These are phyloP conservation scores for Ustulina deusta DNA, from an alignment of 2,329 filamentous ascomycete species.

Conservation along the genomic window DNA sequence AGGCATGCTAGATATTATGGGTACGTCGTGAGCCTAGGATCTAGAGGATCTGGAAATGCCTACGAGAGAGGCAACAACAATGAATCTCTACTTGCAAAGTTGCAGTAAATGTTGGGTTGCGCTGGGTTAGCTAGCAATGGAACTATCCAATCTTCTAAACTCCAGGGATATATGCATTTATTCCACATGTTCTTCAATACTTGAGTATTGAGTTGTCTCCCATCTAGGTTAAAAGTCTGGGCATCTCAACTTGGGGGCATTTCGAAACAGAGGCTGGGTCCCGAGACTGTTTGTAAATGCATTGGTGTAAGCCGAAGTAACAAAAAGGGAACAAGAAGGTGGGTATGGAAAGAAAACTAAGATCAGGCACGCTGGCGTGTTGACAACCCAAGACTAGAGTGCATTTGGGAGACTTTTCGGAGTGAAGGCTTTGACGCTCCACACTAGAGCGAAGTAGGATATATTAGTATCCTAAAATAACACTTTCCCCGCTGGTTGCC, in stretches of 20 bases:
- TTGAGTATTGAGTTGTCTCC: neutral
- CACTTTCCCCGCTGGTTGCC: slow-evolving; percentile 6
- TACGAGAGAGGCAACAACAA: neutral
- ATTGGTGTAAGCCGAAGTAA: neutral
- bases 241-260: neutral
- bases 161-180: neutral
- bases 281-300: neutral
- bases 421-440: neutral
- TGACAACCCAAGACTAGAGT: neutral
- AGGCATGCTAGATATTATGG: neutral
- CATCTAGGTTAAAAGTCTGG: neutral
- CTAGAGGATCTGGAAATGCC: neutral
- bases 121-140: neutral
- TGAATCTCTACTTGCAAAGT: neutral
- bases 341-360: neutral
- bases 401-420: neutral
- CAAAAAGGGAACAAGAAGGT: neutral
- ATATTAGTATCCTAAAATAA: slow-evolving; percentile 12
- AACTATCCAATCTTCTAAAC: neutral
- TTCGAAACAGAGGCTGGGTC: neutral
- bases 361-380: neutral
- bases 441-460: neutral
- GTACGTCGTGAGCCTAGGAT: neutral
- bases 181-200: neutral
- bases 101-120: neutral